Conservation (phyloP, 495 filamentous ascomycete species). For the Aspergillus mulundensis region DNA sequence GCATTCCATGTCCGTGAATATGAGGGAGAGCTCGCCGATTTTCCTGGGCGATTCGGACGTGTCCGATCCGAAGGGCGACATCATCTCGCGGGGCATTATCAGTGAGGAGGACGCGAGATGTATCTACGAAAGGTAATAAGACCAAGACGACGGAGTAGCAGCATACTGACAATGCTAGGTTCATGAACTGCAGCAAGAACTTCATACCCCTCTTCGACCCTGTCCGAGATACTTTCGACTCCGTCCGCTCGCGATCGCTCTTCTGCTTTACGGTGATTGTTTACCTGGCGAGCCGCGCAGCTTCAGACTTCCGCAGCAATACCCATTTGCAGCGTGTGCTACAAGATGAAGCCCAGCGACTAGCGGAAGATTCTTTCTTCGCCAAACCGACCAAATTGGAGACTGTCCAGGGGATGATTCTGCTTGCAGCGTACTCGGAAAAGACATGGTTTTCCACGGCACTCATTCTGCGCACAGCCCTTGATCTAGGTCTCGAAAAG, state of each 20-base stretch:
- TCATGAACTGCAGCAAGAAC: slow-evolving; percentile 39
- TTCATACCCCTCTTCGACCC: slow-evolving; percentile 40
- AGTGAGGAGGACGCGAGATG: slow-evolving; percentile 37
- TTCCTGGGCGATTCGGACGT: slow-evolving; percentile 35
- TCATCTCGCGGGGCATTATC: slow-evolving; percentile 39
- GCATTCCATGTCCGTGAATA: slow-evolving; percentile 43
- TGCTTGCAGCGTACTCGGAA: slow-evolving; percentile 42
- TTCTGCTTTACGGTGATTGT: slow-evolving; percentile 45
- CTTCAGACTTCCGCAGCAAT: slow-evolving; percentile 34
- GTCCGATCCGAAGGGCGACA: slow-evolving; percentile 32
- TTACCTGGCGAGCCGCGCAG: slow-evolving; percentile 39
- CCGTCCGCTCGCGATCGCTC: slow-evolving; percentile 38
- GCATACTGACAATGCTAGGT: slow-evolving; percentile 21
- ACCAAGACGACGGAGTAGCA: no score
- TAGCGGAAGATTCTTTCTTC: slow-evolving; percentile 44
- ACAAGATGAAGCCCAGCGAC: slow-evolving; percentile 40
- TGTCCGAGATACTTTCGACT: slow-evolving; percentile 43
- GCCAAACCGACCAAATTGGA: slow-evolving; percentile 42
- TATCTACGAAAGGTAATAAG: slow-evolving; percentile 39
- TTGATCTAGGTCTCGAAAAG: slow-evolving; percentile 41
- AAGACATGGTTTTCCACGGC: slow-evolving; percentile 46
- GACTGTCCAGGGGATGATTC: slow-evolving; percentile 43
- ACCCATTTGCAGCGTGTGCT: slow-evolving; percentile 41
- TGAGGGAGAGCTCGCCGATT: slow-evolving; percentile 35
- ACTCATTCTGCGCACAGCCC: slow-evolving; percentile 38